phyloP scores from a whole-genome alignment of 1,139 yeast genomes.

The Candida labiduridarum region DNA sequence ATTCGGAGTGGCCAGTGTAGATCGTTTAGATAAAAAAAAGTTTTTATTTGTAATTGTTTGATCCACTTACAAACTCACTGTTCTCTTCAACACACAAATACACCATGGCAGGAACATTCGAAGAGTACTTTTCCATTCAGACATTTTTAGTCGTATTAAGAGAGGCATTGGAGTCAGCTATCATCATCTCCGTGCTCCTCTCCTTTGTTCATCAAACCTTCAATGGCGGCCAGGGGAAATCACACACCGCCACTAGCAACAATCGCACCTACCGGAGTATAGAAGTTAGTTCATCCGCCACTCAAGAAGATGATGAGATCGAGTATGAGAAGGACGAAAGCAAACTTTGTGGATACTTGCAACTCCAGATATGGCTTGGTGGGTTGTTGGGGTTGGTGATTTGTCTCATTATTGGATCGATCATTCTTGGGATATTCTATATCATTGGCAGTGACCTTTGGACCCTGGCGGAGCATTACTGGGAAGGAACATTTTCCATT shows the following conservation, averaged over 20 bases:
- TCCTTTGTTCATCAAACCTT: constrained; percentile 68
- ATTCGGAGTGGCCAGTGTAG: neutral
- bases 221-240: constrained; percentile 25
- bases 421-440: constrained; percentile 76
- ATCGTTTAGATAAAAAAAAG: neutral
- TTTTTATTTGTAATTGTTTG: neutral
- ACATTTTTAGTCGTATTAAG: constrained; percentile 86
- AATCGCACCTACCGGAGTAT: constrained; percentile 8
- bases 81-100: neutral
- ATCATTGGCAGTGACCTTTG: constrained; percentile 78
- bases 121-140: constrained; percentile 66
- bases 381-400: constrained; percentile 69
- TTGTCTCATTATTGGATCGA: constrained; percentile 76
- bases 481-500: constrained; percentile 86
- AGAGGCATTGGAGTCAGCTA: constrained; percentile 86
- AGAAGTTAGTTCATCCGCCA: constrained; percentile 16
- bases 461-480: constrained; percentile 79
- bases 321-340: constrained; percentile 3
- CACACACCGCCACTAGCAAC: neutral
- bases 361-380: constrained; percentile 81
- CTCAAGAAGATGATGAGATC: neutral
- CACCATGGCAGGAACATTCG: constrained; percentile 25
- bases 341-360: constrained; percentile 1
- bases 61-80: neutral
- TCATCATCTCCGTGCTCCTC: constrained; percentile 79